A percentile compares a stretch with the other conserved stretches of the same genome.
Evolutionary conservation across 495 filamentous ascomycete species (phyloP).

Genomic region (Talaromyces liani): DNA sequence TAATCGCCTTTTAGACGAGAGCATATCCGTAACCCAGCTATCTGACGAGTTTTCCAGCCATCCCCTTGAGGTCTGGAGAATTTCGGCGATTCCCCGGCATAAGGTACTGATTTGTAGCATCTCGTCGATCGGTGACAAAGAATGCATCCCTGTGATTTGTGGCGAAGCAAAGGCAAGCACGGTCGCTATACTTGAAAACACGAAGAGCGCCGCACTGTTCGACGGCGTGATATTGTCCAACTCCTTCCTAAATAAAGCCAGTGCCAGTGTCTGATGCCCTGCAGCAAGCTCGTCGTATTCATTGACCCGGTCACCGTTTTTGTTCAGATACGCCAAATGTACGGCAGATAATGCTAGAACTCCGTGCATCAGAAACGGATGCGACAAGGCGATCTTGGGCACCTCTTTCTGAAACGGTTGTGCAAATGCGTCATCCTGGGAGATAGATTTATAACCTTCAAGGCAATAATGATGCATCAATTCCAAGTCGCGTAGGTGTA

Average conservation of each 20-base stretch:
- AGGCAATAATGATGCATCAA: conserved; percentile 43
- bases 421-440: conserved; percentile 19
- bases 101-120: conserved; percentile 8
- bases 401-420: conserved; percentile 35
- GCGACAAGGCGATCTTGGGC: conserved; percentile 34
- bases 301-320: conserved; percentile 5
- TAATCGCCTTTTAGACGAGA: not conserved
- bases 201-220: conserved; percentile 45
- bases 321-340: conserved; percentile 34
- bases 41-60: conserved; percentile 4
- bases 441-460: conserved; percentile 33
- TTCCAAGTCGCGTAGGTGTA: conserved; percentile 26
- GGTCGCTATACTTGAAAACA: conserved; percentile 44
- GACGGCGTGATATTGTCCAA: conserved; percentile 37
- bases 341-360: conserved; percentile 40
- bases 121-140: conserved; percentile 6
- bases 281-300: conserved; percentile 8
- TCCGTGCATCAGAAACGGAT: conserved; percentile 39
- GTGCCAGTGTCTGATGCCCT: conserved; percentile 38
- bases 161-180: conserved; percentile 16
- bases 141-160: not conserved
- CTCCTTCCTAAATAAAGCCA: conserved; percentile 35
- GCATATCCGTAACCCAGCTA: conserved; percentile 6
- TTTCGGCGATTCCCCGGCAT: conserved; percentile 9
- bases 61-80: conserved; percentile 1